Base-by-base conservation (phyloP, 176 grass and related monocot genomes). In the Ensete ventricosum region DNA sequence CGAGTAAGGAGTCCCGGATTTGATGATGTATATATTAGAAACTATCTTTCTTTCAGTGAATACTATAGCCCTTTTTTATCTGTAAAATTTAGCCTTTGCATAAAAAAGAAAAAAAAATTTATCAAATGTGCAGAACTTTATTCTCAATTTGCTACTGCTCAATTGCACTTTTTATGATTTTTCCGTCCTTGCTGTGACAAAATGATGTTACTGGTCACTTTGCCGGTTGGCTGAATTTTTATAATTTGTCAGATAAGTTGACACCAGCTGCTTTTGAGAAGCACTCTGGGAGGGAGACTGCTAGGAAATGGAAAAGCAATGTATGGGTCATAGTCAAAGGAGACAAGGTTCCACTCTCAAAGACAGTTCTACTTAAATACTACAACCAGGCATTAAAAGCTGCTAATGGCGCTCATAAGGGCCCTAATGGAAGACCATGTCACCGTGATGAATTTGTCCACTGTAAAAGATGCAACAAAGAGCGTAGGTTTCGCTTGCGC, bases 221-320 rank as follows among this genome's bases (percentile, higher is more conserved):
- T 67, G 24, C 34, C n/a, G 50, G 22, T n/a, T 69, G 79, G 43
- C 19, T 84, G 76, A 62, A 67, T 49, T 55, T n/a, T 22, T 49
- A 53, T 83, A 54, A 76, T 72, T 80, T 17, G 63, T 55, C 88
- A 98, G 94, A 91, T 72, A 98, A 93, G 55, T 75, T 98, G 77
- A 87, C 94, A 27, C 90, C 94, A 80, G 79, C 94, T 67, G 90
- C 94, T 67, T 98, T 98, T 84, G 94, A 98, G 88, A 98, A 93
- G 77, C 94, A 98, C 81, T 91, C 90, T n/a, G 84, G 84, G 75
- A 85, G 81, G 81, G 94, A 98, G 55, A 89, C 94, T 14, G 88
- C 88, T 49, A 87, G 86, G 73, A 98, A 93, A 82, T 98, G 94
- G 94, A 98, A 87, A 82, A 98, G 92, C 86, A 98, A 80, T 24